phyloP scores from a whole-genome alignment of 345 rosid genomes.

The Luvunga scandens region DNA sequence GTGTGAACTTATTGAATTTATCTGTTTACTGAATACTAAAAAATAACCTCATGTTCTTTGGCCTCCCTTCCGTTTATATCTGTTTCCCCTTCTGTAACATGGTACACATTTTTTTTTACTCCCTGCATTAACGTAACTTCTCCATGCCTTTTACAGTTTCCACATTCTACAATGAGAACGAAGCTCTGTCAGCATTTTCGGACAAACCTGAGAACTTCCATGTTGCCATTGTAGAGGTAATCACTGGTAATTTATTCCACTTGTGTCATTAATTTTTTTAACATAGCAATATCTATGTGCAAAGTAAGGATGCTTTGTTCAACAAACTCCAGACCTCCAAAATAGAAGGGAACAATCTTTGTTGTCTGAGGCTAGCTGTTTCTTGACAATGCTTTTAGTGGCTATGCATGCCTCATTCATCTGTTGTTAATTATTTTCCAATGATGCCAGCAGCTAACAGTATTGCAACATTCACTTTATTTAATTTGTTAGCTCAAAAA shows the following conservation, averaged over 20 bases:
- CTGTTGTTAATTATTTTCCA: neutral
- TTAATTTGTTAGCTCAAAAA: neutral
- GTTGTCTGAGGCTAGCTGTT: neutral
- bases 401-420: neutral
- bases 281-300: neutral
- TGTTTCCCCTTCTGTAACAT: constrained; percentile 21
- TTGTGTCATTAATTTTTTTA: neutral
- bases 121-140: neutral
- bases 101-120: constrained; percentile 6
- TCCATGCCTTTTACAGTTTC: constrained; percentile 52
- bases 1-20: neutral
- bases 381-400: neutral
- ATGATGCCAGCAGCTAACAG: neutral
- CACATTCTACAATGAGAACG: constrained; percentile 62
- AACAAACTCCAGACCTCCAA: neutral
- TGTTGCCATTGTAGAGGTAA: constrained; percentile 85
- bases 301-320: neutral
- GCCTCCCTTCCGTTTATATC: constrained; percentile 1
- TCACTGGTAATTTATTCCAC: neutral
- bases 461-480: neutral
- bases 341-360: neutral
- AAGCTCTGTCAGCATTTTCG: constrained; percentile 65
- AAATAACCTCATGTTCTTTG: neutral
- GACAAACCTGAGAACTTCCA: constrained; percentile 70
- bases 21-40: neutral